Evolutionary conservation across 306 rosid genomes (phyloP).

Genomic region (Acmispon strigosus): DNA sequence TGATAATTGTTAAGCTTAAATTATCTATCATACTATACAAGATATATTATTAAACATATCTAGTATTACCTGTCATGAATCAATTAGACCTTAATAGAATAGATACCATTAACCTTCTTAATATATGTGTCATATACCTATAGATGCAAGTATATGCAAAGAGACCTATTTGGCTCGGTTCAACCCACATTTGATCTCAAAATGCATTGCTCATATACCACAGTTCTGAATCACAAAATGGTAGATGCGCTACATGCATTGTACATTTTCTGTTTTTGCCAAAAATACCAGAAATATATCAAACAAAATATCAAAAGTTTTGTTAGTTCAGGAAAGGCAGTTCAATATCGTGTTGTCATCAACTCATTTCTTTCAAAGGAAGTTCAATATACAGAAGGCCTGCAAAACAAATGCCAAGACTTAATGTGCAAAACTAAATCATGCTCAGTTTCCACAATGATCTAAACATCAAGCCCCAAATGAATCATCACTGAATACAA

Average conservation of each 20-base stretch:
- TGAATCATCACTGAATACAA: background rate
- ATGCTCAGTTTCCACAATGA: background rate
- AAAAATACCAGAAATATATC: background rate
- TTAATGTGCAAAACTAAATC: background rate
- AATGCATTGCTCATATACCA: background rate
- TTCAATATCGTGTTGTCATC: background rate
- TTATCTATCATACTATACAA: too few species aligned
- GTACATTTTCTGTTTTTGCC: background rate
- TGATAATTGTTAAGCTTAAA: too few species aligned
- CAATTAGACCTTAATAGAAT: too few species aligned
- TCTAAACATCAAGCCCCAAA: constrained; percentile 5
- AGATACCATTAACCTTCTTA: background rate
- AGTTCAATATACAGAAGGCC: background rate
- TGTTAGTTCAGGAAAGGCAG: background rate
- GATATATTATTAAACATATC: too few species aligned
- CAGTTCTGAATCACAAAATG: background rate
- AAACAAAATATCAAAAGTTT: background rate
- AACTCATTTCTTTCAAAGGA: background rate
- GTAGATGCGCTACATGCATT: background rate
- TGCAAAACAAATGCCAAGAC: background rate
- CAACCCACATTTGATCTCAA: background rate
- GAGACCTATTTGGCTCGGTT: background rate
- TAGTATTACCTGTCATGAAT: too few species aligned
- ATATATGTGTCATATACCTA: background rate
- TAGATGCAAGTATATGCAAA: background rate